Evolutionary conservation across 164 flowering plant genomes (phyloP), one percentile per base, ranked within the genome.

Genomic region (Vitis rotundifolia): DNA sequence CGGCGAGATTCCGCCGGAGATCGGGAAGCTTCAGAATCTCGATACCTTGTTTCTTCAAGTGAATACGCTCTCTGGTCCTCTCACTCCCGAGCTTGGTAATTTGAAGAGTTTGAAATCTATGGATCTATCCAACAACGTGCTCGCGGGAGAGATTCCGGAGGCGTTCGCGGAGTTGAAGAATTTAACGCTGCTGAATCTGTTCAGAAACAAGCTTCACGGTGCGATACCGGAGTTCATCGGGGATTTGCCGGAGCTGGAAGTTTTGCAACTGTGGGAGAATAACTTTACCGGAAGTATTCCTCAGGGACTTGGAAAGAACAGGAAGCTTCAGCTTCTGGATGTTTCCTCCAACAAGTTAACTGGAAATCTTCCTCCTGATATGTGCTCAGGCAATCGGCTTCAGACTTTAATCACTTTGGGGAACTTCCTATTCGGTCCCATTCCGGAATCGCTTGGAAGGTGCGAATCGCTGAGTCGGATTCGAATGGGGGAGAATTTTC

Each of bases 221-320:
- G 76, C 89, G 31, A 87, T 96, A 6, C 99, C 99, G 11, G 91
- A 79, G 53, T 92, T 92, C 49, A 79, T 96, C 28, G 95, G 86
- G 0, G 98, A 91, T 11, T 61, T 92, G 71, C 97, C 98, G 55
- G 71, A 77, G 72, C 77, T 96, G 28, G 90, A 96, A 79, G 99
- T 93, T 6, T 63, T 96, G 73, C 97, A 93, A 87, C 75, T 96
- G 3, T 96, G 98, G 99, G 97, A 93, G 71, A 96, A 96, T 67
- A 96, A 92, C 68, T 89, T 96, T 75, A 93, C 99, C 3, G 97
- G 93, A 1, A 84, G 80, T 61, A 86, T 96, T 60, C 99, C 99
- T 9, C 75, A 54, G 61, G 76, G 69, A 7, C 79, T 96, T 22
- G 99, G 99, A 7, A 76, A 53, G 16, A 96, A 86, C 58, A 90